These are phyloP conservation scores for Mortierella antarctica DNA, from an alignment of 192 early-diverging fungal species.

Conservation along the genomic window DNA sequence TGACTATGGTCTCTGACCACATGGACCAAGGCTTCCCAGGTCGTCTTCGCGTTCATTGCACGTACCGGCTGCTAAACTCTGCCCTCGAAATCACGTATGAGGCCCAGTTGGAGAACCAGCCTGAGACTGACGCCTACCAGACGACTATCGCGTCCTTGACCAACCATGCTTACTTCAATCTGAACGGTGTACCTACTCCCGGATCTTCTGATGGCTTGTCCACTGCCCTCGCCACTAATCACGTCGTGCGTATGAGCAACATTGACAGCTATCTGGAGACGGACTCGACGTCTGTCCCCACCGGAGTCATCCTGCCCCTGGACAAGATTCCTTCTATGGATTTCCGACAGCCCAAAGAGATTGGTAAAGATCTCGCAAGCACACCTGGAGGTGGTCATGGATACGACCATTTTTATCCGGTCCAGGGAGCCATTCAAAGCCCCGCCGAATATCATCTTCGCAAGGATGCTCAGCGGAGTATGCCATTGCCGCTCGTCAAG, in stretches of 20 bases:
- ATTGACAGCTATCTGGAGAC: conserved; percentile 64
- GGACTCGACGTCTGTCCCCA: conserved; percentile 73
- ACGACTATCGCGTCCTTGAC: conserved; percentile 80
- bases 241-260: conserved; percentile 61
- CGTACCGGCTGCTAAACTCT: conserved; percentile 68
- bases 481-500: conserved; percentile 52
- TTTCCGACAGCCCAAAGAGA: conserved; percentile 62
- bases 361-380: conserved; percentile 64
- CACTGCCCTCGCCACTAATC: conserved; percentile 51
- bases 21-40: conserved; percentile 88
- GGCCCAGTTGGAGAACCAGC: conserved; percentile 30
- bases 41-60: conserved; percentile 64
- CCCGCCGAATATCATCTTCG: conserved; percentile 16
- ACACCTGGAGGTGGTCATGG: conserved; percentile 68
- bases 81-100: conserved; percentile 64
- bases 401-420: conserved; percentile 86
- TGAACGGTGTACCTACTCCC: conserved; percentile 71
- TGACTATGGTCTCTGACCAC: conserved; percentile 71
- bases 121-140: conserved; percentile 39
- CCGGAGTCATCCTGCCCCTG: conserved; percentile 67
- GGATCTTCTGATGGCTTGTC: conserved; percentile 50
- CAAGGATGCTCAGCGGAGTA: conserved; percentile 21
- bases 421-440: conserved; percentile 39
- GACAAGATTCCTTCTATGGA: conserved; percentile 60
- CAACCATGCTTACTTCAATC: conserved; percentile 91